Conservation (phyloP, 495 filamentous ascomycete genomes). For the Hypoxylon fuscum region DNA sequence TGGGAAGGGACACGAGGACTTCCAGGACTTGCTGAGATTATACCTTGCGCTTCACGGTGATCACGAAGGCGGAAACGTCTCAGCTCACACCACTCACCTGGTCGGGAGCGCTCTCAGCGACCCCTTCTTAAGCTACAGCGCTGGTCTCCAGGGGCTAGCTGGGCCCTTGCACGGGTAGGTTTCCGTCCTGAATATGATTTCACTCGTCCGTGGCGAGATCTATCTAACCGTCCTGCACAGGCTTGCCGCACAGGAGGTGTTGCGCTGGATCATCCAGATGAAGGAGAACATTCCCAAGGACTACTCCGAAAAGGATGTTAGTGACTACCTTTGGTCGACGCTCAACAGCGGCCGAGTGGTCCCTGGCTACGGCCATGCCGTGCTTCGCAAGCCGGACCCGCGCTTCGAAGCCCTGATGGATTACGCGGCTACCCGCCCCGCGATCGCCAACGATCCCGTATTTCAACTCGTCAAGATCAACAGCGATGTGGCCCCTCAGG, state of each 20-base stretch:
- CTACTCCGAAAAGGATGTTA: constrained; percentile 81
- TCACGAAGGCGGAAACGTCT: constrained; percentile 98
- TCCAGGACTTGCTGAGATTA: constrained; percentile 91
- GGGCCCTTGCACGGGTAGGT: constrained; percentile 88
- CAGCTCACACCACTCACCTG: constrained; percentile 95
- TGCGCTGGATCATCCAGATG: constrained; percentile 96
- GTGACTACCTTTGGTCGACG: constrained; percentile 89
- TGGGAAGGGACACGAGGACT: constrained; percentile 84
- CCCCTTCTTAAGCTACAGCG: constrained; percentile 94
- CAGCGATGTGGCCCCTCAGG: constrained; percentile 76
- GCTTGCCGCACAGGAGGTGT: constrained; percentile 94
- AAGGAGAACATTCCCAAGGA: constrained; percentile 81
- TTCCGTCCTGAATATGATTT: neutral
- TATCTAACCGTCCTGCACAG: constrained; percentile 44
- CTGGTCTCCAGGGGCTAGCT: constrained; percentile 92
- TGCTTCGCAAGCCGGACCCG: constrained; percentile 95
- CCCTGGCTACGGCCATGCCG: constrained; percentile 97
- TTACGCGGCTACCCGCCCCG: constrained; percentile 84
- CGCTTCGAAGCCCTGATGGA: constrained; percentile 96
- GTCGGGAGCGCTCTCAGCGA: constrained; percentile 96
- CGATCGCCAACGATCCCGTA: constrained; percentile 86
- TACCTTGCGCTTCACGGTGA: constrained; percentile 98
- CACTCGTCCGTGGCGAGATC: neutral
- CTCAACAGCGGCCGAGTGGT: constrained; percentile 95
- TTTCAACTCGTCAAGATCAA: constrained; percentile 94